Evolutionary conservation across 2,329 filamentous ascomycete genomes (phyloP), one percentile per base, ranked within the genome.

Genomic region (Paecilomyces dactylethromorphus): DNA sequence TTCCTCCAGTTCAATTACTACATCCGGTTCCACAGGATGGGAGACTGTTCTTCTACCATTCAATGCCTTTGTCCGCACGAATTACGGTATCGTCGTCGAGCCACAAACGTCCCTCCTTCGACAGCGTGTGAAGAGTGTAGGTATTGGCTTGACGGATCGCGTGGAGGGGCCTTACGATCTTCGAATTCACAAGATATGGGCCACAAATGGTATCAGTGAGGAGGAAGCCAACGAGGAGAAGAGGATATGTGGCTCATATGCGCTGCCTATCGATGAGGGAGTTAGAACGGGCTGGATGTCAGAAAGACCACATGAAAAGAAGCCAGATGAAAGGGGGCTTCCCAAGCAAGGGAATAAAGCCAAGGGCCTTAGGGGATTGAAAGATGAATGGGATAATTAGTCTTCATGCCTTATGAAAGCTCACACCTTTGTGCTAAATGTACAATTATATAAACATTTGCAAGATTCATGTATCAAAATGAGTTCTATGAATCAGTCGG

Each of bases 61-160:
- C 83, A 88, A 87, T 66, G 91, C 96, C 64, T 97, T 99, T 76
- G 93, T 99, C 60, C 83, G 94, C 63, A 99, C 94, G 13, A 97
- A 97, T 71, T 86, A 95, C 69, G 94, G 94, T 6, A 86, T 90
- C 67, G 91, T 96, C 1, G 87, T 97, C 4, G 92, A 97, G 78
- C 94, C 94, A 32, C 93, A 97, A 79, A 87, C 88, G 12, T 92
- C 95, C 73, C 87, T 99, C 75, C 77, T 97, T 71, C 85, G 89
- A 62, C 89, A 95, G 68, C 92, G 91, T 74, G 87, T 99, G 31
- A 84, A 86, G 69, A 95, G 87, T 29, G 80, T 99, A 21, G 94
- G 94, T 1, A 86, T 97, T 59, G 91, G 92, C 4, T 75, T 97
- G 69, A 97, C 92, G 57, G 94, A 99, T 74, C 84, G 94, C 15